These are phyloP conservation scores for Pseudoneurospora amorphoporcata DNA, from an alignment of 495 filamentous ascomycete species.

Conservation along the genomic window DNA sequence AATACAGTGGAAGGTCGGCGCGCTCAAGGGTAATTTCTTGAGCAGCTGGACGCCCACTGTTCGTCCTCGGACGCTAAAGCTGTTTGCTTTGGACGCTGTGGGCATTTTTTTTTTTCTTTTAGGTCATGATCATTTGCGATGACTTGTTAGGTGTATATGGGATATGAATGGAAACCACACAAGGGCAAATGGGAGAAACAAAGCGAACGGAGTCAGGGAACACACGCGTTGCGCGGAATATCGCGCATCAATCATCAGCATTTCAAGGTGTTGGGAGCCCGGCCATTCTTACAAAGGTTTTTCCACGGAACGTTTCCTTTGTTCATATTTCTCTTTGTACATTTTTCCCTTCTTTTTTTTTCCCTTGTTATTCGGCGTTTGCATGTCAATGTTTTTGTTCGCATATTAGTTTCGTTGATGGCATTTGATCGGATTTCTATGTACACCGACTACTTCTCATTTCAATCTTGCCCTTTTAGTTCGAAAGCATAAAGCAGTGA, in stretches of 20 bases:
- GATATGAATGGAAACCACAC: background rate
- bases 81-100: background rate
- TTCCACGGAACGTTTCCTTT: background rate
- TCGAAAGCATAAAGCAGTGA: background rate
- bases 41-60: background rate
- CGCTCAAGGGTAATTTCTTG: background rate
- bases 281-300: background rate
- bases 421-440: background rate
- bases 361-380: background rate
- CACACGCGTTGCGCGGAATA: background rate
- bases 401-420: background rate
- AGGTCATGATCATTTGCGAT: background rate
- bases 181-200: background rate
- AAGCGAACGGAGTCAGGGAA: background rate
- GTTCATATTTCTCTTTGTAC: constrained; percentile 2
- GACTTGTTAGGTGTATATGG: background rate
- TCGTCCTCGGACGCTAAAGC: background rate
- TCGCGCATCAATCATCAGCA: background rate
- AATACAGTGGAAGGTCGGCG: background rate
- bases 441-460: background rate
- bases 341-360: background rate
- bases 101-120: background rate
- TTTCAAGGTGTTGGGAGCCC: background rate
- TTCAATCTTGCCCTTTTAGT: background rate
- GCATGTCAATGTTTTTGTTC: background rate